A percentile compares a stretch with the other conserved stretches of the same genome.
Conservation (phyloP, 805 yeast genomes). For the Komagataella populi region DNA sequence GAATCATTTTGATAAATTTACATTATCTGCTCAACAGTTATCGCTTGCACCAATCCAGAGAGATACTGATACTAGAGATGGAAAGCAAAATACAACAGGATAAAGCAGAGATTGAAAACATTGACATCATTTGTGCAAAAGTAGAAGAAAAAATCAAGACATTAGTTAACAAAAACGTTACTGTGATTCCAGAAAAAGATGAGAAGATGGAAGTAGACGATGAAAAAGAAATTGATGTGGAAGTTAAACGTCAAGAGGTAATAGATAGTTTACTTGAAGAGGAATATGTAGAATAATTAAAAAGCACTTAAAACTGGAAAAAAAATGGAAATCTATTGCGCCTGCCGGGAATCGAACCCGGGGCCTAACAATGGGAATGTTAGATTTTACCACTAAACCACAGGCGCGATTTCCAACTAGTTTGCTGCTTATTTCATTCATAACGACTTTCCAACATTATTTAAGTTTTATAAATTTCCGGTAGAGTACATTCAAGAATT, state of each 20-base stretch:
- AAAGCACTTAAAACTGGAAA: not conserved
- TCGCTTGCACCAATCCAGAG: constrained; percentile 91
- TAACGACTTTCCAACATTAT: too few species aligned
- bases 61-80: constrained; percentile 66
- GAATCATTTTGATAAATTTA: constrained; percentile 72
- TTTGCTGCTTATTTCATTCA: not conserved
- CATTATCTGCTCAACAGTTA: constrained; percentile 88
- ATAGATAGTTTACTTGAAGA: constrained; percentile 17
- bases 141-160: constrained; percentile 22
- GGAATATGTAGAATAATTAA: not conserved
- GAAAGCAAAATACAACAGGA: constrained; percentile 41
- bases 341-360: constrained; percentile 16
- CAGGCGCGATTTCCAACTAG: constrained; percentile 1
- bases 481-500: too few species aligned
- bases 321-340: constrained; percentile 6
- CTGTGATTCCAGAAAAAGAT: constrained; percentile 62
- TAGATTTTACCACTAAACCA: constrained; percentile 13
- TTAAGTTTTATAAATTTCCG: too few species aligned
- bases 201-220: constrained; percentile 34
- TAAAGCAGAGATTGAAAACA: constrained; percentile 22
- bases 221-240: constrained; percentile 26
- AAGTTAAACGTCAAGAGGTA: constrained; percentile 24
- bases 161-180: constrained; percentile 26
- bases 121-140: constrained; percentile 24
- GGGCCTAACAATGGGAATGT: constrained; percentile 15